Percentiles rank a stretch among this genome's conserved stretches.
Conservation (phyloP, 768 basidiomycete species). For the Grammothele lineata region DNA sequence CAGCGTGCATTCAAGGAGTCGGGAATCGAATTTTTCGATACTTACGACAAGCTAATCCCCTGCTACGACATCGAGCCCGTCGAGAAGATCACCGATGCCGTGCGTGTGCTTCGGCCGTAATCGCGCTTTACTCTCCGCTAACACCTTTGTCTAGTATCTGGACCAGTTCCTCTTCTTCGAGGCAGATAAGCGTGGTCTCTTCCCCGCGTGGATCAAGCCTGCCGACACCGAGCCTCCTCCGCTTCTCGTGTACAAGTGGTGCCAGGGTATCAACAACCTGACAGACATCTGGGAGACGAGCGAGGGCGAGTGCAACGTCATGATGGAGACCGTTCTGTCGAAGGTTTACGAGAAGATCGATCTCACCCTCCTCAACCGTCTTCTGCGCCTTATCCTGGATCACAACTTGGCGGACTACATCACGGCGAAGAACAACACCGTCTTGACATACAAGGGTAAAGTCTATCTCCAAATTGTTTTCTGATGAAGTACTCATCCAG, state of each 20-base stretch:
- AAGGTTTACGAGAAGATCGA: conserved; percentile 99
- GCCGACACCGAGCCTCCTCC: conserved; percentile 97
- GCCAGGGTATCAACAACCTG: conserved; percentile 98
- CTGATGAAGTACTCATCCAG: too few relatives aligned
- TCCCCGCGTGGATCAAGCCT: conserved; percentile 99
- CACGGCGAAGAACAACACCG: conserved; percentile 97
- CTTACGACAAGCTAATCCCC: conserved; percentile 96
- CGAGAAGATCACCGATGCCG: conserved; percentile 99
- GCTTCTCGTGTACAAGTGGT: conserved; percentile 98
- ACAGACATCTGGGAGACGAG: conserved; percentile 98
- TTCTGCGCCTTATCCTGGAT: conserved; percentile 93
- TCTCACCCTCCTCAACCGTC: conserved; percentile 89
- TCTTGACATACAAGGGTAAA: conserved; percentile 81
- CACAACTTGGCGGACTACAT: conserved; percentile 99
- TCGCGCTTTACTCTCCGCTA: neutral
- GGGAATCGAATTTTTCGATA: conserved; percentile 96
- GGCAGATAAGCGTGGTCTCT: conserved; percentile 95
- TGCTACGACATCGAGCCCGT: conserved; percentile 99
- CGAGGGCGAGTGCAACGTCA: conserved; percentile 95
- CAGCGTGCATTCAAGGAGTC: conserved; percentile 99
- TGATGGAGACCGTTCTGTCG: conserved; percentile 98
- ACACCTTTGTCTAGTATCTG: conserved; percentile 55
- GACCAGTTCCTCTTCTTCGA: conserved; percentile 99
- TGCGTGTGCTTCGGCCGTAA: conserved; percentile 32
- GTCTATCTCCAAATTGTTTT: neutral